Base-by-base conservation (phyloP, 2,329 filamentous ascomycete genomes). In the Tetracladium maxilliforme region DNA sequence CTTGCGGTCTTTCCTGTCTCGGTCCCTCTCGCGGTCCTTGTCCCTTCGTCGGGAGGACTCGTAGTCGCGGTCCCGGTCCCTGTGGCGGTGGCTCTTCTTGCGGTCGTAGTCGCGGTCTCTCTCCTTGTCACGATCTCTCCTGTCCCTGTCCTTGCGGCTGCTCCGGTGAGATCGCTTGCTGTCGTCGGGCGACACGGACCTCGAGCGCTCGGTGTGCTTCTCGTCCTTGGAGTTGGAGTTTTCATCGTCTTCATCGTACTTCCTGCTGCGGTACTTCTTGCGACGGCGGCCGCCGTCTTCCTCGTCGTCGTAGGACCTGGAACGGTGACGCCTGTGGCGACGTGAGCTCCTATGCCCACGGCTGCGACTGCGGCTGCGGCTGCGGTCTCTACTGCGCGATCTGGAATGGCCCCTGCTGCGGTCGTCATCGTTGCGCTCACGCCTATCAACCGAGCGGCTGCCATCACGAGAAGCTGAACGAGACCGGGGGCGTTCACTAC, bases 151-250 rank as follows among this genome's bases (percentile, higher is more conserved):
- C 34, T 61, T 63, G 25, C 66, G 71, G 36, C 70, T 71, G 32
- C 70, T 67, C 37, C 72, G 67, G 24, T 61, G 58, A 6, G 66
- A 62, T 27, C 61, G 51, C 34, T 62, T 68, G 19, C 61, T 60
- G 7, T 63, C 60, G 9, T 70, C 66, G 2, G 64, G 66, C 3
- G 79, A 82, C 5, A 61, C 60, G 5, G 77, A 81, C 29, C 75
- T 62, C 1, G 73, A 71, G 25, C 64, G 62, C 23, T 70, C 63
- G n/a, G n/a, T n/a, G n/a, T n/a, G 38, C 37, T 26, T 43, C 40
- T 28, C 40, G 34, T 16, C 37, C 36, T 16, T 35, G 27, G 20
- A 35, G 37, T 25, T 38, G 37, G 10, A 38, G 23, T 26, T 22
- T 34, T 15, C 38, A 39, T 28, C 43, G 36, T 27, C 40, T 28